These are phyloP conservation scores for Suillus subluteus DNA, from an alignment of 768 basidiomycete genomes.

Conservation along the genomic window DNA sequence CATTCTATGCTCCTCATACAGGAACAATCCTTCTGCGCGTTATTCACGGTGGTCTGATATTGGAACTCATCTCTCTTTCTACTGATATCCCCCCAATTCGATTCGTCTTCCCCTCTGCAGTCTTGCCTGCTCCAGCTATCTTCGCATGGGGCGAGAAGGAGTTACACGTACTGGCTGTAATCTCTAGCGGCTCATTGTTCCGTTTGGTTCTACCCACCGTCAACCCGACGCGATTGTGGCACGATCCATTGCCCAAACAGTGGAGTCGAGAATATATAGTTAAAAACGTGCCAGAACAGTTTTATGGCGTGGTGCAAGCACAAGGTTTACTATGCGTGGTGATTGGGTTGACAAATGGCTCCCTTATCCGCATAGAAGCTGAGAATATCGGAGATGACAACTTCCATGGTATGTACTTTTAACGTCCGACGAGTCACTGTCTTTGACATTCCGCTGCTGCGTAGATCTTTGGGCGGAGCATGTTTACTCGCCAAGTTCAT, in stretches of 20 bases:
- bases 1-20: slow-evolving; percentile 57
- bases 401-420: slow-evolving; percentile 55
- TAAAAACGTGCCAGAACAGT: slow-evolving; percentile 49
- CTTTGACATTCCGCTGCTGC: slow-evolving; percentile 17
- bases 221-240: slow-evolving; percentile 59
- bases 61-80: slow-evolving; percentile 79
- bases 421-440: slow-evolving; percentile 11
- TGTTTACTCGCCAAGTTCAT: slow-evolving; percentile 63
- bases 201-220: slow-evolving; percentile 68
- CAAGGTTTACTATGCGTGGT: slow-evolving; percentile 71
- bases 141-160: slow-evolving; percentile 50
- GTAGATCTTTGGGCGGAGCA: slow-evolving; percentile 76
- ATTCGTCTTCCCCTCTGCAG: slow-evolving; percentile 73
- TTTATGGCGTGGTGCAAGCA: slow-evolving; percentile 57
- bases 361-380: slow-evolving; percentile 70
- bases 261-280: slow-evolving; percentile 74
- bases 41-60: slow-evolving; percentile 70
- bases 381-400: slow-evolving; percentile 57
- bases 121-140: slow-evolving; percentile 68
- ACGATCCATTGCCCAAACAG: slow-evolving; percentile 51
- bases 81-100: slow-evolving; percentile 67
- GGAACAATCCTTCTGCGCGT: slow-evolving; percentile 76
- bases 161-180: slow-evolving; percentile 74
- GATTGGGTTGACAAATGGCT: slow-evolving; percentile 63
- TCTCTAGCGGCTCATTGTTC: slow-evolving; percentile 70